Evolutionary conservation across 768 basidiomycete species (phyloP).

Genomic region (Boletellus sp.): DNA sequence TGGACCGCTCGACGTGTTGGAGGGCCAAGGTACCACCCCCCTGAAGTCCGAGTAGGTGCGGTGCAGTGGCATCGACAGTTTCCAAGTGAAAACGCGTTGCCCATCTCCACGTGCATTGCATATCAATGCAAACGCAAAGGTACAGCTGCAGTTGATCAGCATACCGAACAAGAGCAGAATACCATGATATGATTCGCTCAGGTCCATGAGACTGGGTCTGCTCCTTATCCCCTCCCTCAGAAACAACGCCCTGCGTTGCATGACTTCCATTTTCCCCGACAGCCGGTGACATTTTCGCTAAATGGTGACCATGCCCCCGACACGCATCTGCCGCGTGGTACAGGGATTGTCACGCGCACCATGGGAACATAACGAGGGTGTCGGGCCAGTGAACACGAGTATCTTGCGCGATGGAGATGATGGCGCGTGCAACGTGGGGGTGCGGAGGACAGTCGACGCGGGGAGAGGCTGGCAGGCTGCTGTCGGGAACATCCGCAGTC

Average conservation of each 20-base stretch:
- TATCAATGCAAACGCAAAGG: not conserved
- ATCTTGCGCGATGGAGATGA: conserved; percentile 10
- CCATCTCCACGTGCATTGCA: conserved; percentile 18
- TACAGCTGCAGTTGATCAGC: conserved; percentile 9
- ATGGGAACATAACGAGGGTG: conserved; percentile 16
- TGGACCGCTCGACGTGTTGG: conserved; percentile 2
- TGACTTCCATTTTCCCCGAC: conserved; percentile 3
- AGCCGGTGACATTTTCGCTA: conserved; percentile 15
- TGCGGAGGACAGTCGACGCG: conserved; percentile 12
- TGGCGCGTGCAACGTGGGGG: conserved; percentile 1
- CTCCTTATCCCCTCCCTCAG: conserved; percentile 1
- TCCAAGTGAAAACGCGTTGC: conserved; percentile 8
- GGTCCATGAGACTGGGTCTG: not conserved
- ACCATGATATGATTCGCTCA: conserved; percentile 1
- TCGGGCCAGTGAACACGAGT: not conserved
- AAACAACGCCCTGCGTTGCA: not conserved
- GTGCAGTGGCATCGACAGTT: conserved; percentile 20
- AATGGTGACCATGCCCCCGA: conserved; percentile 8
- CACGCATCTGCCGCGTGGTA: conserved; percentile 16
- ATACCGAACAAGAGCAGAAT: not conserved
- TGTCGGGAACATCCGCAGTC: conserved; percentile 16
- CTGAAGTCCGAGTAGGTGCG: conserved; percentile 12
- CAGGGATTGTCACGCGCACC: not conserved
- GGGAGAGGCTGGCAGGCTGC: not conserved
- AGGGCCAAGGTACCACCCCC: conserved; percentile 6